A percentile compares a stretch with the other conserved stretches of the same genome.
Conservation (phyloP, 2,329 filamentous ascomycete genomes). For the Xylaria sp. region DNA sequence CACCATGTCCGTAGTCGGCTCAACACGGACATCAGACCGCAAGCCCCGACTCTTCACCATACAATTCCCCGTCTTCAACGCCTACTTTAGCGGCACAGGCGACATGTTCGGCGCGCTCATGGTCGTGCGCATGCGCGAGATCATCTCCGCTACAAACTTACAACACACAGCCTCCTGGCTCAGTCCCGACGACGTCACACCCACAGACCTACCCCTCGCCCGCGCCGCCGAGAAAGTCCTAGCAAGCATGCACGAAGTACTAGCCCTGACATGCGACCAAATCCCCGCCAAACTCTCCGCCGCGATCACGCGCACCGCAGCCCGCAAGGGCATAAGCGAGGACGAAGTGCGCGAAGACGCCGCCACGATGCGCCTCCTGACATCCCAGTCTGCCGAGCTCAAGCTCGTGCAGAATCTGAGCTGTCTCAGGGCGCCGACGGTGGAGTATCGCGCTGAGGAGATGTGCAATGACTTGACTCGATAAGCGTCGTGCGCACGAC, state of each 20-base stretch:
- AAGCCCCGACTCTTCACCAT: constrained; percentile 81
- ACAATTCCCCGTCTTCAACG: constrained; percentile 78
- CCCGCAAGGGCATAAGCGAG: constrained; percentile 12
- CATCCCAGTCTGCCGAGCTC: constrained; percentile 84
- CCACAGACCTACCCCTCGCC: constrained; percentile 73
- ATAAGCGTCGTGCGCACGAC: background rate
- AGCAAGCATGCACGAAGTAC: constrained; percentile 84
- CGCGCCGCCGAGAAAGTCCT: constrained; percentile 80
- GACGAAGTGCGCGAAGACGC: constrained; percentile 35
- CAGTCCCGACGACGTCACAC: constrained; percentile 63
- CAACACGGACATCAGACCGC: constrained; percentile 56
- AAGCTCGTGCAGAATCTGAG: constrained; percentile 70
- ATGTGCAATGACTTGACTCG: constrained; percentile 32
- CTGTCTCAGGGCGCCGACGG: constrained; percentile 60
- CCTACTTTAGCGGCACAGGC: constrained; percentile 93
- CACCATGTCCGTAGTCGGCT: constrained; percentile 62
- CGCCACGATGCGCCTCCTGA: constrained; percentile 59
- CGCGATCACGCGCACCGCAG: constrained; percentile 37
- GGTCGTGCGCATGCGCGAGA: constrained; percentile 81
- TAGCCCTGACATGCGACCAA: constrained; percentile 62
- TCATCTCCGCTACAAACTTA: constrained; percentile 49
- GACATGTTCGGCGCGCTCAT: constrained; percentile 97
- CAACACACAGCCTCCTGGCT: constrained; percentile 62
- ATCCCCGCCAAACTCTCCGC: constrained; percentile 49
- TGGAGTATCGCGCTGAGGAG: constrained; percentile 56